Base-by-base conservation (phyloP, 805 yeast species). In the Teunomyces aglyptinius region DNA sequence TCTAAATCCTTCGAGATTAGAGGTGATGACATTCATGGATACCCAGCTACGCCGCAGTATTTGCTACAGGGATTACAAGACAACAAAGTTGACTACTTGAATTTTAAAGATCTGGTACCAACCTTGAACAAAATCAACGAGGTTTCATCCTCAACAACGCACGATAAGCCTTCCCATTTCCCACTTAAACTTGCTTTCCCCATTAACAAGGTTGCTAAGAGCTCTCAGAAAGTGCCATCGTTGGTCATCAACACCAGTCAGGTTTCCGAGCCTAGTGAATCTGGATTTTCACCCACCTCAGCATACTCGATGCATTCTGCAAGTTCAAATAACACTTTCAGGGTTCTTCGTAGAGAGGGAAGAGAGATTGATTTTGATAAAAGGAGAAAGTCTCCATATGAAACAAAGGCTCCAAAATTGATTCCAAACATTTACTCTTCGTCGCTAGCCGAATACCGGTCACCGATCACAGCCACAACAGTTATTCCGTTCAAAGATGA, bases 331-430 rank as follows among this genome's bases (percentile, higher is more conserved):
- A 56, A 77, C 35, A 70, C 89, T 0, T 88, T 89, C 60, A 75
- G 85, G 48, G 83, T 89, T 1, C 76, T 89, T 6, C 67, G 91
- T 27, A 78, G 80, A 19, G 81, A 78, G n/a, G 80, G 77, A 11
- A 71, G 77, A 28, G 96, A 86, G 56, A 88, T 88, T 49, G 90
- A 90, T 62, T 89, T 89, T 59, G 94, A 89, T 56, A 81, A 85
- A 54, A 73, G 89, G 43, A 68, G 96, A 38, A 81, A 80, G 39
- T 84, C 96, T 0, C 95, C 96, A 1, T 86, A 78, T 57, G 81
- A 70, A 15, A 60, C 68, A 15, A 67, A 68, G 41, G 65, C 75
- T 1, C 76, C 83, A 1, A 42, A 64, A 46, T 49, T 60, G 31
- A 63, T 66, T 39, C 65, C 68, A 10, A 67, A 64, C 46, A 68